phyloP scores from a whole-genome alignment of 75 land plant species.

The Adiantum capillusveneris region DNA sequence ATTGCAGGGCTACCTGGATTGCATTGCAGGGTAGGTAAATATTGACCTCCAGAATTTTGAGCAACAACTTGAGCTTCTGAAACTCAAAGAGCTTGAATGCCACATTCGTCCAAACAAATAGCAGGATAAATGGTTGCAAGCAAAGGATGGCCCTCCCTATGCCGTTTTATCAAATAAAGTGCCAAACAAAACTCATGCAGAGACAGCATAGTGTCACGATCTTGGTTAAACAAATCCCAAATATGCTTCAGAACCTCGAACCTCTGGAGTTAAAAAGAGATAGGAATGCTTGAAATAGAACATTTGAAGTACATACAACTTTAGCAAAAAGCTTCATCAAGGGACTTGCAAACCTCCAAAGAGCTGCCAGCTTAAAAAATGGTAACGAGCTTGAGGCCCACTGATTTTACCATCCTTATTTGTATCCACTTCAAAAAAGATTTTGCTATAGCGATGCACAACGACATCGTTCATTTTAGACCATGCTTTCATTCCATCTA shows the following conservation, averaged over 20 bases:
- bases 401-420: constrained; percentile 93
- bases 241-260: constrained; percentile 37
- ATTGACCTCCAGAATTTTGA: constrained; percentile 10
- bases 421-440: constrained; percentile 72
- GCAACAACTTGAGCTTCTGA: constrained; percentile 9
- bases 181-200: constrained; percentile 40
- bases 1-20: constrained; percentile 30
- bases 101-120: not conserved
- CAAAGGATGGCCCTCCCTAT: constrained; percentile 34
- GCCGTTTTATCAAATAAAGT: constrained; percentile 36
- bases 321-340: too few species aligned
- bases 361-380: constrained; percentile 83
- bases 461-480: constrained; percentile 61
- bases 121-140: constrained; percentile 6
- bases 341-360: constrained; percentile 56
- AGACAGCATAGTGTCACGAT: constrained; percentile 41
- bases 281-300: too few species aligned
- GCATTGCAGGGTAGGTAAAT: constrained; percentile 14
- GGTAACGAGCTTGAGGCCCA: constrained; percentile 74
- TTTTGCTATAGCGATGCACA: constrained; percentile 58
- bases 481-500: constrained; percentile 39
- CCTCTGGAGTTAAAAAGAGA: constrained; percentile 14
- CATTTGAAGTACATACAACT: too few species aligned
- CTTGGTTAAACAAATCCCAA: constrained; percentile 42
- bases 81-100: constrained; percentile 2